Evolutionary conservation across 441 rosid genomes (phyloP), one percentile per base, ranked within the genome.

Genomic region (Aquilaria agallochum): DNA sequence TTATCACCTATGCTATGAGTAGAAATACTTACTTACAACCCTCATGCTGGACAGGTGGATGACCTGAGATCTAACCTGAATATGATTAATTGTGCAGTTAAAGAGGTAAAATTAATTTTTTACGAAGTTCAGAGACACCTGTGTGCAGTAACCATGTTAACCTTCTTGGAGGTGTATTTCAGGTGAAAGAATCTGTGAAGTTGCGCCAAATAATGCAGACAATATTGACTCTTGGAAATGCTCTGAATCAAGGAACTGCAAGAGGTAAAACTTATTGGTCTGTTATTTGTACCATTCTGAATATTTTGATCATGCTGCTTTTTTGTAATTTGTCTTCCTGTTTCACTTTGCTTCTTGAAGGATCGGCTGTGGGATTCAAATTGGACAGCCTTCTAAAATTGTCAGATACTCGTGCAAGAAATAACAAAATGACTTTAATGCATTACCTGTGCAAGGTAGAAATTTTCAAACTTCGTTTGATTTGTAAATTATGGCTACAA

Each of bases 141-240:
- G 54, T 61, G 20, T 67, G 64, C 58, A 45, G 59, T 40, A 10
- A 40, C 45, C 9, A 40, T 67, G 27, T 70, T 68, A 69, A 64
- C 63, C 72, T 15, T 59, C 55, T 14, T 54, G 33, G 56, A 49
- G 50, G 48, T 64, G 53, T 69, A 45, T 44, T 74, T 66, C 82
- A 95, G 99, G 97, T 95, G 55, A 95, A 89, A 74, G 94, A 95
- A 57, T 91, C 99, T 1, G 78, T 65, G 12, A 95, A 95, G 74
- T 69, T 95, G 76, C 97, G 97, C 52, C 99, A 91, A 81, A 79
- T 95, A 81, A 95, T 95, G 99, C 97, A 89, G 77, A 95, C 97
- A 51, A 86, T 95, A 64, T 83, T 95, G 67, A 91, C 97, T 57
- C 63, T 95, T 65, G 96, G 99, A 68, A 94, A 94, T 82, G 99